These are phyloP conservation scores for Alisma plantagoaquatica DNA, from an alignment of 106 monocot genomes.

Conservation along the genomic window DNA sequence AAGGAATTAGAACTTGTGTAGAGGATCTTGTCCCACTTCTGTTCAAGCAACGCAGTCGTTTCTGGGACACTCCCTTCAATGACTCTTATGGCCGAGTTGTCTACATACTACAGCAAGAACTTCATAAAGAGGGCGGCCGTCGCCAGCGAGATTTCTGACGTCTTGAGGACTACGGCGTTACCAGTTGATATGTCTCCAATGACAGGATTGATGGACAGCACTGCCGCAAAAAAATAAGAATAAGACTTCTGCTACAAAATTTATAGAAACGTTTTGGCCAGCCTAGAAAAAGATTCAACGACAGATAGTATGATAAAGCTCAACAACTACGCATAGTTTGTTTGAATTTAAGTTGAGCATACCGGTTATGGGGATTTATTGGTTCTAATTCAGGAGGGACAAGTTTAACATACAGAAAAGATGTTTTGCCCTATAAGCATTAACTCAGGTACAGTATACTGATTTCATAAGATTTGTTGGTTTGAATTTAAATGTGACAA, in stretches of 20 bases:
- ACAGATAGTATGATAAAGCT: no score
- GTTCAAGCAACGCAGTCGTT: conserved; percentile 28
- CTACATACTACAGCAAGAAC: conserved; percentile 17
- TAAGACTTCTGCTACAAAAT: background rate
- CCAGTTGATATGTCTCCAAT: conserved; percentile 36
- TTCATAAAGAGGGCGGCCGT: conserved; percentile 18
- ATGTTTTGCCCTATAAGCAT: no score
- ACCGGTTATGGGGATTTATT: no score
- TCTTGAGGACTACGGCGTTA: conserved; percentile 29
- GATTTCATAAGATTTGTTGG: no score
- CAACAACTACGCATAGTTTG: no score
- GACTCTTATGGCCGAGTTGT: conserved; percentile 24
- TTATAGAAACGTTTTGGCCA: background rate
- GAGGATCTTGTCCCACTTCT: conserved; percentile 33
- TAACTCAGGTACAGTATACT: no score
- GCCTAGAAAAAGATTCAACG: background rate
- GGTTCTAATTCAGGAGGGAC: no score
- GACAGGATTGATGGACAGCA: conserved; percentile 26
- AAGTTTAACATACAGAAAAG: no score
- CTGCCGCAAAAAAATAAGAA: conserved; percentile 11
- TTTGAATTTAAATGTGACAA: no score
- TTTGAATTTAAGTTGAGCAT: no score
- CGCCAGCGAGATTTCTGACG: conserved; percentile 30
- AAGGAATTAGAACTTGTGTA: conserved; percentile 40
- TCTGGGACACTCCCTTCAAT: conserved; percentile 27